Percentiles rank a stretch among this genome's conserved stretches.
Conservation (phyloP, 1,284 basidiomycete species). For the Ceratobasidium papillatum region DNA sequence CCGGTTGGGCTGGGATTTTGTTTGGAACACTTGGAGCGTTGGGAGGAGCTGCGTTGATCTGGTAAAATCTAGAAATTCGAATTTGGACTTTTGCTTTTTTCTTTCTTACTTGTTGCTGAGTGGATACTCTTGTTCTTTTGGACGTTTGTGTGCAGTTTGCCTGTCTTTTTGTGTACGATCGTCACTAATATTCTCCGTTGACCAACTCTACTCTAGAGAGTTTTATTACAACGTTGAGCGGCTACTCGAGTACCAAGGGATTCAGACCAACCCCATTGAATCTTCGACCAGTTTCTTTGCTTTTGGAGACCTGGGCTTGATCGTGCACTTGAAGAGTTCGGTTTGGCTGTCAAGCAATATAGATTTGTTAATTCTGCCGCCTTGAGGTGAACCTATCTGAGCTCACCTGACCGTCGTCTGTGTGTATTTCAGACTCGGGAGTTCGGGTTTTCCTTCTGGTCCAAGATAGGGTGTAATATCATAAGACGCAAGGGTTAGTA, state of each 20-base stretch:
- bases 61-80: slow-evolving; percentile 1
- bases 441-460: background rate
- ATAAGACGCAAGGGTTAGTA: slow-evolving; percentile 21
- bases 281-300: slow-evolving; percentile 3
- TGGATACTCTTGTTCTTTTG: background rate
- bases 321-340: slow-evolving; percentile 11
- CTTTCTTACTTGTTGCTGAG: background rate
- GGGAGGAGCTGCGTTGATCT: slow-evolving; percentile 1
- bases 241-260: background rate
- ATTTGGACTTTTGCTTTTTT: background rate
- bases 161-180: slow-evolving; percentile 1
- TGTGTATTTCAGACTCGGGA: slow-evolving; percentile 5
- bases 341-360: background rate
- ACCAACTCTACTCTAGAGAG: background rate
- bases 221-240: background rate
- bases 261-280: background rate
- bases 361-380: background rate
- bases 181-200: background rate
- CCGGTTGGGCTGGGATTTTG: background rate
- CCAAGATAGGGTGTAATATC: background rate
- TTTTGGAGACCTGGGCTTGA: slow-evolving; percentile 17
- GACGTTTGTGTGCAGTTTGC: too few relatives aligned
- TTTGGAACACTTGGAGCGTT: background rate
- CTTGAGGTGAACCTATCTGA: background rate
- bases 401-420: background rate